These are phyloP conservation scores for Thalassiosira ordinaria DNA, from an alignment of 352 stramenopile species.

Conservation along the genomic window DNA sequence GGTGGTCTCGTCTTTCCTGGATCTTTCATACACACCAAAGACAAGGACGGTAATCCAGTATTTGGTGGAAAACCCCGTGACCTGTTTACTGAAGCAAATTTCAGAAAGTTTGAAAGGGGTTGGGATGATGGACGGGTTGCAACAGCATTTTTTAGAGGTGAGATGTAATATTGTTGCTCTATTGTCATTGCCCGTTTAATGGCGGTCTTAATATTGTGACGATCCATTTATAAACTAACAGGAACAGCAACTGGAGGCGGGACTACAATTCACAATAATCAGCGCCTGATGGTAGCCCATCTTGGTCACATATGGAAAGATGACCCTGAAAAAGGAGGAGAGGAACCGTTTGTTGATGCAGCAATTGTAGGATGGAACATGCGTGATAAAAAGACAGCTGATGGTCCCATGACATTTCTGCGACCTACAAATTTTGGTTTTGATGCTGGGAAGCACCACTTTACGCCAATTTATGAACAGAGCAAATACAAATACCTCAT, in stretches of 20 bases:
- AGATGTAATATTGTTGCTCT: no score
- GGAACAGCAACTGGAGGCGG: slow-evolving; percentile 93
- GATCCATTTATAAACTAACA: no score
- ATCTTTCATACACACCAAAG: slow-evolving; percentile 75
- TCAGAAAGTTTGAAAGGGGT: slow-evolving; percentile 93
- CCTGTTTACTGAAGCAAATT: slow-evolving; percentile 96
- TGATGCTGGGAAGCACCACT: slow-evolving; percentile 91
- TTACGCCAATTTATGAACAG: slow-evolving; percentile 98
- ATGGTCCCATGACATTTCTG: slow-evolving; percentile 94
- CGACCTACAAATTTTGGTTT: slow-evolving; percentile 90
- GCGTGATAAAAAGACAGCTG: slow-evolving; percentile 95
- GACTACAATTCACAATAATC: slow-evolving; percentile 95
- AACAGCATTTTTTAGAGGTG: slow-evolving; percentile 97
- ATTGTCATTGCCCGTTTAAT: no score
- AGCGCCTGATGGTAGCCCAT: slow-evolving; percentile 91
- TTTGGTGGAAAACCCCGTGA: slow-evolving; percentile 88
- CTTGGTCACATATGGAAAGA: slow-evolving; percentile 94
- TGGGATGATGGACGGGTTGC: slow-evolving; percentile 95
- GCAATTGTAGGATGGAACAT: slow-evolving; percentile 96
- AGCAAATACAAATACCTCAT: slow-evolving; percentile 97
- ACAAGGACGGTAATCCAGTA: slow-evolving; percentile 70
- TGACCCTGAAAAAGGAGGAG: slow-evolving; percentile 90
- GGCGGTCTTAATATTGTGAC: no score
- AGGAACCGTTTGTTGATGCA: slow-evolving; percentile 93
- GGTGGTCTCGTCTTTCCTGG: slow-evolving; percentile 69